These are phyloP conservation scores for Diaporthe humulicola DNA, from an alignment of 2,329 filamentous ascomycete genomes.

Conservation along the genomic window DNA sequence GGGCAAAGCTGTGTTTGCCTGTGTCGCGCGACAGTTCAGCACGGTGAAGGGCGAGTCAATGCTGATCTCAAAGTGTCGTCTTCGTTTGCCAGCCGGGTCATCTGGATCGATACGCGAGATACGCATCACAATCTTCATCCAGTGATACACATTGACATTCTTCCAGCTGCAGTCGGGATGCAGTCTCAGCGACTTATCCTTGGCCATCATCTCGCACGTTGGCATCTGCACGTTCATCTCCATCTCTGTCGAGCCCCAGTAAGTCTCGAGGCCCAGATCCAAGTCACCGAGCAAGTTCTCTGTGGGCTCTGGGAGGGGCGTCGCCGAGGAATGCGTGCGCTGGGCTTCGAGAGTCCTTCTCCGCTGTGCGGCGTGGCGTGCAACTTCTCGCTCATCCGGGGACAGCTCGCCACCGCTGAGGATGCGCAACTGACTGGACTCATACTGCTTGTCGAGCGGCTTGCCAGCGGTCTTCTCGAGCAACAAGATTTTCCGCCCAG, in stretches of 20 bases:
- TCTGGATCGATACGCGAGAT: slow-evolving; percentile 86
- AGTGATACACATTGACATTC: slow-evolving; percentile 94
- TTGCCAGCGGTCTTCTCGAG: slow-evolving; percentile 91
- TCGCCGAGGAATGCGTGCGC: slow-evolving; percentile 53
- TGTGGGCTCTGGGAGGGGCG: slow-evolving; percentile 63
- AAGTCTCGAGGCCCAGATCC: slow-evolving; percentile 76
- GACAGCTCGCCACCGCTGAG: slow-evolving; percentile 84
- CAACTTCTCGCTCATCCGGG: slow-evolving; percentile 60
- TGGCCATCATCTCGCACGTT: slow-evolving; percentile 87
- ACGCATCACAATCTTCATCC: slow-evolving; percentile 98
- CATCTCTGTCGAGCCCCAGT: slow-evolving; percentile 90
- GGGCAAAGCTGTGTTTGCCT: slow-evolving; percentile 87
- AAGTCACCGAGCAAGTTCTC: slow-evolving; percentile 87
- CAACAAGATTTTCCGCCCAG: slow-evolving; percentile 84
- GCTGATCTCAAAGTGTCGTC: slow-evolving; percentile 94
- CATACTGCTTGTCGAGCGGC: slow-evolving; percentile 78
- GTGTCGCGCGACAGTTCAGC: slow-evolving; percentile 91
- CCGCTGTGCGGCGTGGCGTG: slow-evolving; percentile 59
- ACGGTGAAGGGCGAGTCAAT: slow-evolving; percentile 97
- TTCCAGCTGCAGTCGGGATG: slow-evolving; percentile 95
- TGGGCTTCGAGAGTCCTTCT: slow-evolving; percentile 68
- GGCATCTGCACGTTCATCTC: slow-evolving; percentile 94
- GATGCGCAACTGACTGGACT: slow-evolving; percentile 81
- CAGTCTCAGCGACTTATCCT: slow-evolving; percentile 74
- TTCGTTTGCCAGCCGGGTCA: slow-evolving; percentile 78